Evolutionary conservation across 164 flowering plant species (phyloP).

Genomic region (Cinnamomum micranthum): DNA sequence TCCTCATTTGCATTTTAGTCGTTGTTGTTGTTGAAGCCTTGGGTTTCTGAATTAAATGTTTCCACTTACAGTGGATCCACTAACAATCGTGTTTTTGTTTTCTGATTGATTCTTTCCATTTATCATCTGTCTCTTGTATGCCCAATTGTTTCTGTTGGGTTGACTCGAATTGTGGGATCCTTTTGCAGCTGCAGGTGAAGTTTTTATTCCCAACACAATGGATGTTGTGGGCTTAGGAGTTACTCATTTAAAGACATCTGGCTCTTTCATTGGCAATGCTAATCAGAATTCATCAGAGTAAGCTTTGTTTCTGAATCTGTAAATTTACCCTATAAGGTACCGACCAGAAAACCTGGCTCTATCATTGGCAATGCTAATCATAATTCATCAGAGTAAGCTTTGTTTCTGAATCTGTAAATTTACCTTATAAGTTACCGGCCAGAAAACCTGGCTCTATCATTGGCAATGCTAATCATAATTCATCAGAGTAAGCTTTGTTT

Average conservation of each 20-base stretch:
- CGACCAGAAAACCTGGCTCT: background rate
- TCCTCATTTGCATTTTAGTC: too few relatives aligned
- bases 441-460: background rate
- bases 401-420: background rate
- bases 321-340: background rate
- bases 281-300: background rate
- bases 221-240: slow-evolving; percentile 4
- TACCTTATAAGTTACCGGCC: background rate
- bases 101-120: too few relatives aligned
- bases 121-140: too few relatives aligned
- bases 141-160: background rate
- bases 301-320: background rate
- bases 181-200: slow-evolving; percentile 2
- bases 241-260: background rate
- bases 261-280: background rate
- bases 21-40: too few relatives aligned
- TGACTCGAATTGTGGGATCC: background rate
- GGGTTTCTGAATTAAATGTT: too few relatives aligned
- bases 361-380: background rate
- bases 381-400: background rate
- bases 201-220: slow-evolving; percentile 2
- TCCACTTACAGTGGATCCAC: too few relatives aligned
- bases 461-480: background rate
- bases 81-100: too few relatives aligned
- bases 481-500: background rate